These are phyloP conservation scores for Cinnamomum micranthum DNA, from an alignment of 164 flowering plant genomes.

Conservation along the genomic window DNA sequence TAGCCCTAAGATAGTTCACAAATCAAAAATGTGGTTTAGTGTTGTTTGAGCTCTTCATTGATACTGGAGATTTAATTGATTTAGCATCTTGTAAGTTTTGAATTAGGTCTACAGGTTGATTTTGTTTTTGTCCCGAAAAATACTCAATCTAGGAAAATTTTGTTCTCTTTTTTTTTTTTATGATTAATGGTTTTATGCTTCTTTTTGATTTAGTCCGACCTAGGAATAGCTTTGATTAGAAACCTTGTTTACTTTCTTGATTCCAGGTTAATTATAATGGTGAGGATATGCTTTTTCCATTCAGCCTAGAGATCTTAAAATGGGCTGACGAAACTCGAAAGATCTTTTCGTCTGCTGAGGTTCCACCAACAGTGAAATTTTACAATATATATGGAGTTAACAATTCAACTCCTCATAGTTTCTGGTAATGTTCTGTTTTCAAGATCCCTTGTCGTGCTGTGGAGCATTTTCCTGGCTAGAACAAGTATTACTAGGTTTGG, in stretches of 20 bases:
- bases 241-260: background rate
- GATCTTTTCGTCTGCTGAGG: constrained; percentile 56
- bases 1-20: background rate
- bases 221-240: too few relatives aligned
- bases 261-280: constrained; percentile 69
- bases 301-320: constrained; percentile 67
- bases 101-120: background rate
- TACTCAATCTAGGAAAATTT: background rate
- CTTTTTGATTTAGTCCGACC: background rate
- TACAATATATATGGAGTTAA: constrained; percentile 84
- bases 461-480: background rate
- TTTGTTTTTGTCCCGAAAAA: background rate
- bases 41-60: background rate
- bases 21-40: background rate
- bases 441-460: background rate
- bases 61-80: background rate
- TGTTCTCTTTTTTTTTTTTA: background rate
- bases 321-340: constrained; percentile 80
- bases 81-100: background rate
- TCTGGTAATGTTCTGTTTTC: constrained; percentile 57
- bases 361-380: constrained; percentile 83
- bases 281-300: constrained; percentile 54
- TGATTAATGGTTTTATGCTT: background rate
- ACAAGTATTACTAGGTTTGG: too few relatives aligned
- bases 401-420: constrained; percentile 83